Base-by-base conservation (phyloP, 805 yeast species). In the Schwanniomyces pseudopolymorphus region DNA sequence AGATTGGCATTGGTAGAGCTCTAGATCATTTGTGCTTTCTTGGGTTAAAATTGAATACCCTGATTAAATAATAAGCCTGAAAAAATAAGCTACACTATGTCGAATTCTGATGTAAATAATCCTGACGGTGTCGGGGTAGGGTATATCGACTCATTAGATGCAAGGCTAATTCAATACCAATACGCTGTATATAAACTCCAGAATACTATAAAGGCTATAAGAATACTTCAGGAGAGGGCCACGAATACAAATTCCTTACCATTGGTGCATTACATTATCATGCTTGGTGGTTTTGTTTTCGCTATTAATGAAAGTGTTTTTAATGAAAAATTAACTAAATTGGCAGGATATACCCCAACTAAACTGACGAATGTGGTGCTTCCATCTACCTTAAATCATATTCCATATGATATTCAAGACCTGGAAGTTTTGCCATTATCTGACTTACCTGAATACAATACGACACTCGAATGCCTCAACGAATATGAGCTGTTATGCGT, bases 151-250 rank as follows among this genome's bases (percentile, higher is more conserved):
- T 66, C 78, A 1, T 66, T 75, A 40, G 89, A 84, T 52, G 79
- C 82, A 11, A 76, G 77, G 49, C 69, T 81, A 19, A 61, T 84
- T 3, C 87, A 85, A 58, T 85, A 78, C 60, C 76, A 74, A 45
- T 80, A 80, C 54, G 78, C 82, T 8, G 65, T 77, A 2, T 58
- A 64, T 46, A 83, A 82, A 56, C 55, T 83, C 21, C 66, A 67
- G 31, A 61, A 63, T 27, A 59, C 77, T 39, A 48, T 65, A 3
- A 60, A 69, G 14, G 58, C 70, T 20, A 53, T 77, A n/a, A 60
- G 53, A 20, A 22, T 38, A 7, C 42, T 39, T 16, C 20, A 39
- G 67, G 66, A 14, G 59, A 59, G 21, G 39, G 35, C 42, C 17
- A 40, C 26, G 7, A 42, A 35, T 10, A 42, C 43, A n/a, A 46